Evolutionary conservation across 2,329 filamentous ascomycete species (phyloP).

Genomic region (Aurifilum marmelostoma): DNA sequence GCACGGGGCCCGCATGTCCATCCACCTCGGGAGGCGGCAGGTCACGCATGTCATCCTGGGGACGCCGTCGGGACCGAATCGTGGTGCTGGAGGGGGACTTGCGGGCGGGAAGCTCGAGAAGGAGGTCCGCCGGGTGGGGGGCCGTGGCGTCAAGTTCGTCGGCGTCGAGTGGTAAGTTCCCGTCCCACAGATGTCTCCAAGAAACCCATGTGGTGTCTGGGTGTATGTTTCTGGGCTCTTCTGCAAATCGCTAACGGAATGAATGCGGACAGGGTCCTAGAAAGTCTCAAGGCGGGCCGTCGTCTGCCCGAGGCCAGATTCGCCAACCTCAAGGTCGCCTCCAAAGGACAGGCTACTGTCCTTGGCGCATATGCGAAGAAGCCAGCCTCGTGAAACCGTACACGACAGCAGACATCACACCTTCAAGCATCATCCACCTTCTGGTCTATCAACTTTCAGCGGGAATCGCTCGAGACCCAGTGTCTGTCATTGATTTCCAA

Average conservation of each 20-base stretch:
- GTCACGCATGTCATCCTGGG: slow-evolving; percentile 89
- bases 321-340: slow-evolving; percentile 62
- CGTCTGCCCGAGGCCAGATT: slow-evolving; percentile 77
- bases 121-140: slow-evolving; percentile 71
- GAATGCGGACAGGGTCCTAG: slow-evolving; percentile 65
- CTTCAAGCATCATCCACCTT: not conserved
- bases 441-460: not conserved
- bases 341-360: slow-evolving; percentile 67
- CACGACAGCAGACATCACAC: not conserved
- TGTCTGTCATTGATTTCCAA: not conserved
- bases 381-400: slow-evolving; percentile 13
- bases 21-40: slow-evolving; percentile 69
- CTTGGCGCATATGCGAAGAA: slow-evolving; percentile 44
- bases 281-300: slow-evolving; percentile 76
- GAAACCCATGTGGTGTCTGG: not conserved
- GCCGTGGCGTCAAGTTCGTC: slow-evolving; percentile 76
- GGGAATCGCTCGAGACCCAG: not conserved
- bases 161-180: slow-evolving; percentile 73
- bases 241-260: not conserved
- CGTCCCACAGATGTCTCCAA: not conserved
- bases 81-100: slow-evolving; percentile 72
- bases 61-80: slow-evolving; percentile 50
- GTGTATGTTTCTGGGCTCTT: not conserved
- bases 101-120: slow-evolving; percentile 78
- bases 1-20: slow-evolving; percentile 73